phyloP scores from a whole-genome alignment of 2,329 filamentous ascomycete genomes.

The Atkinsonella hypoxylon region DNA sequence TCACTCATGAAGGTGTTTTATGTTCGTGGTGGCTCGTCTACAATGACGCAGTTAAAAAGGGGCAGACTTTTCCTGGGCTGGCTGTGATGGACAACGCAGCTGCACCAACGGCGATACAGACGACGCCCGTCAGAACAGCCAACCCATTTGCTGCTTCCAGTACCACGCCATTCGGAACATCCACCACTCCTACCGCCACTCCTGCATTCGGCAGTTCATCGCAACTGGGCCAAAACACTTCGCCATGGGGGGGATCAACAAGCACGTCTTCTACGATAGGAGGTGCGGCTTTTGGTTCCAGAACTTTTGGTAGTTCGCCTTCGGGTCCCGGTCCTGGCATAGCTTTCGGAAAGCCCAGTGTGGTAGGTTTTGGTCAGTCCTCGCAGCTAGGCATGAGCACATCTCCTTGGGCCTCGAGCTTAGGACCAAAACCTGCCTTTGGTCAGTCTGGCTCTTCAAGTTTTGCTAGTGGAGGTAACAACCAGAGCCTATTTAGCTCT shows the following conservation, averaged over 20 bases:
- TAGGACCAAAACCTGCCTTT: conserved; percentile 32
- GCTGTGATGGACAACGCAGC: conserved; percentile 31
- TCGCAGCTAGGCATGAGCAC: conserved; percentile 33
- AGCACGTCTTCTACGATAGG: conserved; percentile 19
- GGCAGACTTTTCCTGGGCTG: conserved; percentile 62
- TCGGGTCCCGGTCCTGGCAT: conserved; percentile 27
- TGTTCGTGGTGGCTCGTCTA: conserved; percentile 89
- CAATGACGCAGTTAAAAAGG: conserved; percentile 67
- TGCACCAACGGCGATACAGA: conserved; percentile 17
- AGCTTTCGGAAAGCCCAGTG: conserved; percentile 36
- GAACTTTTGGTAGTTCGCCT: conserved; percentile 28
- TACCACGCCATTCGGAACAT: conserved; percentile 29
- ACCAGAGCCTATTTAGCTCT: conserved; percentile 27
- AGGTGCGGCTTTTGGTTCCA: conserved; percentile 31
- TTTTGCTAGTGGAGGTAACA: conserved; percentile 23
- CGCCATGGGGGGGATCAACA: conserved; percentile 35
- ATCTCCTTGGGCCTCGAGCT: conserved; percentile 39
- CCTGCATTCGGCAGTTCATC: conserved; percentile 36
- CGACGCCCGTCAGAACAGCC: conserved; percentile 18
- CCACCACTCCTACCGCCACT: conserved; percentile 19
- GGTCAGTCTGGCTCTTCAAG: conserved; percentile 40
- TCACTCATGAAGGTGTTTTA: conserved; percentile 83
- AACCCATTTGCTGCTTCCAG: conserved; percentile 18
- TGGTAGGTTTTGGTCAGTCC: conserved; percentile 42
- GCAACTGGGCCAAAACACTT: conserved; percentile 37